Conservation (phyloP, 768 basidiomycete species). For the Strobilomyces dryophilus region DNA sequence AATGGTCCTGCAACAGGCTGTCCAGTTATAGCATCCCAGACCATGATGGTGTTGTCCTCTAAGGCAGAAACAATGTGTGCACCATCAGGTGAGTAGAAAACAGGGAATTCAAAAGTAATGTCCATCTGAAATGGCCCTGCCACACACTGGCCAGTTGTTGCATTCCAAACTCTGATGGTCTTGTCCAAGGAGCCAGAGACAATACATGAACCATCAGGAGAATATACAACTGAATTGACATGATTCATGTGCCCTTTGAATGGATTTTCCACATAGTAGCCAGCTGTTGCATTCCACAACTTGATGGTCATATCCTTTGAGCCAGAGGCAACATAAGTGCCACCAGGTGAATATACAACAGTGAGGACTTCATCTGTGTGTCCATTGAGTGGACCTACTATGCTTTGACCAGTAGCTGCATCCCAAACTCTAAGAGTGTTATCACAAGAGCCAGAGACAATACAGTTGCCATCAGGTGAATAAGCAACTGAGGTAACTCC, state of each 20-base stretch:
- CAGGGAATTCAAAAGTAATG: background rate
- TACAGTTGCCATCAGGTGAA: background rate
- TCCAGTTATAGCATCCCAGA: background rate
- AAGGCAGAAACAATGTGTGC: too few species aligned
- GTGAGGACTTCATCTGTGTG: too few species aligned
- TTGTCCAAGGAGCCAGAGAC: background rate
- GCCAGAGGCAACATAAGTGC: background rate
- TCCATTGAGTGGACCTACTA: too few species aligned
- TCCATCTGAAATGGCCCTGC: background rate
- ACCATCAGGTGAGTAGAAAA: background rate
- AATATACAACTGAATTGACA: background rate
- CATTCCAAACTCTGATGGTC: background rate
- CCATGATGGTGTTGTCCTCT: background rate
- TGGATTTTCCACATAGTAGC: background rate
- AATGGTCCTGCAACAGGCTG: constrained; percentile 10
- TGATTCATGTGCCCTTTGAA: background rate
- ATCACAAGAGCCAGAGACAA: background rate
- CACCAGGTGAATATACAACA: background rate
- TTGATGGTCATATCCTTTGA: background rate
- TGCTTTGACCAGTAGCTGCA: background rate
- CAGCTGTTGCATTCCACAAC: constrained; percentile 10
- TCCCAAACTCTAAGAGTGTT: constrained; percentile 14
- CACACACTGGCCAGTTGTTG: background rate
- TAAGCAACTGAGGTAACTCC: background rate
- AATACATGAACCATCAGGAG: background rate